These are phyloP conservation scores for Bipolaris victoriae DNA, from an alignment of 2,329 filamentous ascomycete genomes.

Conservation along the genomic window DNA sequence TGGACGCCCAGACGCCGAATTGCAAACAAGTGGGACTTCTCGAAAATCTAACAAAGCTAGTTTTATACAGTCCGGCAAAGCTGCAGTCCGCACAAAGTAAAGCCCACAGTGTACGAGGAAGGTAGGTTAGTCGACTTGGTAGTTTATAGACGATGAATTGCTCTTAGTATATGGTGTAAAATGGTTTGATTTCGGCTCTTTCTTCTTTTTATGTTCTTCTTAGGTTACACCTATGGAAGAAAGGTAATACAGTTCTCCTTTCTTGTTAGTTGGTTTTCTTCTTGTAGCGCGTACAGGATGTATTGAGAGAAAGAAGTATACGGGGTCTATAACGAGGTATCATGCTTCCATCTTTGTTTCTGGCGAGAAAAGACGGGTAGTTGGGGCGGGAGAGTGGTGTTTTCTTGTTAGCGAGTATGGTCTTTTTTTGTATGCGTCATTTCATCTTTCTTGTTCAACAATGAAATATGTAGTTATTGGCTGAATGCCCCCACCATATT, in stretches of 20 bases:
- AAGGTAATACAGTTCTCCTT: no score
- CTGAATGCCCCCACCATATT: background rate
- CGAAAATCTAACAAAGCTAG: background rate
- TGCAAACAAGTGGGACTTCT: background rate
- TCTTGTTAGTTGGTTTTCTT: no score
- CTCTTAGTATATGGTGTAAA: background rate
- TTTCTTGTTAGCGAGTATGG: background rate
- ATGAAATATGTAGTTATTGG: background rate
- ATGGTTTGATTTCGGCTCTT: background rate
- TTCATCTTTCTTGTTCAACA: background rate
- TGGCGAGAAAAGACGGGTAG: no score
- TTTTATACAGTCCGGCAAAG: background rate
- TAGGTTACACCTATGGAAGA: no score
- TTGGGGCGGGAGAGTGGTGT: background rate
- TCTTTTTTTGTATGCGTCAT: background rate
- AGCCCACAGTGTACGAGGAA: conserved; percentile 21
- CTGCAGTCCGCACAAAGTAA: conserved; percentile 9
- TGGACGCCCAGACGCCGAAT: background rate
- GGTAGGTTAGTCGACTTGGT: background rate
- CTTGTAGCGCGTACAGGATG: no score
- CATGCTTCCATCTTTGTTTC: no score
- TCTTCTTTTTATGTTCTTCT: background rate
- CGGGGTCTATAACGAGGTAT: no score
- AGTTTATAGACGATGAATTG: background rate
- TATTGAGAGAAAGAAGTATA: no score